Evolutionary conservation across 2,329 filamentous ascomycete species (phyloP).

Genomic region (Fusarium piperis): DNA sequence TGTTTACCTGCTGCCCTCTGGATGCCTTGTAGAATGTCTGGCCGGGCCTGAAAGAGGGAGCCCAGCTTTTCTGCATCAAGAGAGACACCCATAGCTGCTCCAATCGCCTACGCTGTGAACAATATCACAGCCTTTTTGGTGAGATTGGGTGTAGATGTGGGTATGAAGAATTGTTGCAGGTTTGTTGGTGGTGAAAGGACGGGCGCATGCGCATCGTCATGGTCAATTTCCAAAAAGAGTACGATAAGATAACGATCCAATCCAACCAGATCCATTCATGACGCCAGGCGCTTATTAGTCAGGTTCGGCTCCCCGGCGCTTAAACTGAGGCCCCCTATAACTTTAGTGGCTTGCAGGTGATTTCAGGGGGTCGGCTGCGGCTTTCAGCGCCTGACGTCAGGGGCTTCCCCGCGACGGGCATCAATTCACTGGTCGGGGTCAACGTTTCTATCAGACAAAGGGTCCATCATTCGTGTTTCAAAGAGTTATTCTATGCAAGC

Average conservation of each 20-base stretch:
- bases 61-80: conserved; percentile 62
- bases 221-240: conserved; percentile 18
- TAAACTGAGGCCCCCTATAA: not conserved
- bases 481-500: not conserved
- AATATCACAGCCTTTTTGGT: conserved; percentile 26
- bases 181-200: conserved; percentile 23
- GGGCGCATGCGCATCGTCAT: conserved; percentile 39
- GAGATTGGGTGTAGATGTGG: conserved; percentile 12
- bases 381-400: conserved; percentile 32
- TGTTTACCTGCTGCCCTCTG: conserved; percentile 61
- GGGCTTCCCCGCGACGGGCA: conserved; percentile 30
- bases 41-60: conserved; percentile 63
- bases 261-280: conserved; percentile 9
- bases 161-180: conserved; percentile 17
- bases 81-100: conserved; percentile 50
- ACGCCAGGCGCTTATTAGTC: conserved; percentile 37
- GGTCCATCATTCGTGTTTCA: not conserved
- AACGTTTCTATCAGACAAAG: not conserved
- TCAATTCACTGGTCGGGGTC: not conserved
- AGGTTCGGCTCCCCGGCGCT: conserved; percentile 12
- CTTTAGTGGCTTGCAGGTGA: conserved; percentile 22
- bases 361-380: conserved; percentile 15
- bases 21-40: conserved; percentile 66
- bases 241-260: conserved; percentile 41
- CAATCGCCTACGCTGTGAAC: conserved; percentile 13